Percentiles rank a stretch among this genome's conserved stretches.
phyloP scores from a whole-genome alignment of 2,329 filamentous ascomycete species.

The Phialemonium atrogriseum region DNA sequence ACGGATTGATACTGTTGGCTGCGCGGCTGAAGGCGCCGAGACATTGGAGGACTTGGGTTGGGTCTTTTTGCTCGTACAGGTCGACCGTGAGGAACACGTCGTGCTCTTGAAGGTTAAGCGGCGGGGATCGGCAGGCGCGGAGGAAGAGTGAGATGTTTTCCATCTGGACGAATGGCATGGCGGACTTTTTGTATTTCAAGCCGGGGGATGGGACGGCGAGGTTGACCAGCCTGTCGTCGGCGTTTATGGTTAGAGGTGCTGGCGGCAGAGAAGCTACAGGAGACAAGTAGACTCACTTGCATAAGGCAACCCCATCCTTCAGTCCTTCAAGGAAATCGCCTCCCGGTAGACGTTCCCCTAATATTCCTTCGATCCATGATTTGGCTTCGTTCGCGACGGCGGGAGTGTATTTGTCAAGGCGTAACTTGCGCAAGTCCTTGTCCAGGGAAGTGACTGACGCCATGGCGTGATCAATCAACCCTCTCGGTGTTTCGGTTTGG shows the following conservation, averaged over 20 bases:
- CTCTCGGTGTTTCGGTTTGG: too few relatives aligned
- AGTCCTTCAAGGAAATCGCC: conserved; percentile 77
- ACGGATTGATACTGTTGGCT: conserved; percentile 66
- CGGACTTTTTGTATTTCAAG: conserved; percentile 82
- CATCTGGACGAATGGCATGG: conserved; percentile 99
- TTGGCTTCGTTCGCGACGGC: conserved; percentile 79
- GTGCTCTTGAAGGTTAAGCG: conserved; percentile 82
- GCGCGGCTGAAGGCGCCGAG: conserved; percentile 84
- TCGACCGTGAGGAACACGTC: conserved; percentile 97
- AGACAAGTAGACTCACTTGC: conserved; percentile 56
- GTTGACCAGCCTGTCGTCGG: conserved; percentile 66
- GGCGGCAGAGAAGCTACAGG: background rate
- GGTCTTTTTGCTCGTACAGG: conserved; percentile 90
- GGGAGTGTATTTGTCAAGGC: conserved; percentile 87
- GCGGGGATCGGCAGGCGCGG: conserved; percentile 73
- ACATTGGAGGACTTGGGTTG: conserved; percentile 90
- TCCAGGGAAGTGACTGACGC: conserved; percentile 90
- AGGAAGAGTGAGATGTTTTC: conserved; percentile 98
- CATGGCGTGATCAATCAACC: too few relatives aligned
- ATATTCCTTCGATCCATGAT: conserved; percentile 73
- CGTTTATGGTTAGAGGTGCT: conserved; percentile 3
- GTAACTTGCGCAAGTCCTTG: conserved; percentile 89
- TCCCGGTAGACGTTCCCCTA: conserved; percentile 64
- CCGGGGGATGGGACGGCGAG: conserved; percentile 67
- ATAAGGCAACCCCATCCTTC: conserved; percentile 86